These are phyloP conservation scores for Aphanomyces astaci DNA, from an alignment of 352 stramenopile species.

Conservation along the genomic window DNA sequence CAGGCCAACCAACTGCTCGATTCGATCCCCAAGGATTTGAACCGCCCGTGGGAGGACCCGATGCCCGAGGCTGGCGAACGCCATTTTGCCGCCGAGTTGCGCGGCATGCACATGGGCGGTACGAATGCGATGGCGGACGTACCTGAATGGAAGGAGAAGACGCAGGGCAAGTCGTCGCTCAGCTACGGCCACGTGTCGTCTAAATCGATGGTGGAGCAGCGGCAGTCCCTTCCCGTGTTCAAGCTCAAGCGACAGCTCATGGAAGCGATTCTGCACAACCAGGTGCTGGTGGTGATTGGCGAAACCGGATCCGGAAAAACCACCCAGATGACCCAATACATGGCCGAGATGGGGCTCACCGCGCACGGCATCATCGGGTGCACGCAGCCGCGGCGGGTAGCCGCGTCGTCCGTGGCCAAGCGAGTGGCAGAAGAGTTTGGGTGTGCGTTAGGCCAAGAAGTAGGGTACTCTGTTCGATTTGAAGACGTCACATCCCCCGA, in stretches of 20 bases:
- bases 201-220: slow-evolving; percentile 94
- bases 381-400: slow-evolving; percentile 97
- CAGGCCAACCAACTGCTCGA: slow-evolving; percentile 96
- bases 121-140: slow-evolving; percentile 86
- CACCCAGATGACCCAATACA: slow-evolving; percentile 99
- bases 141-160: slow-evolving; percentile 98
- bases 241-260: slow-evolving; percentile 95
- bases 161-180: slow-evolving; percentile 89
- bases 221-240: slow-evolving; percentile 94
- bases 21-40: slow-evolving; percentile 97
- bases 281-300: slow-evolving; percentile 97
- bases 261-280: slow-evolving; percentile 92
- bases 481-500: slow-evolving; percentile 79
- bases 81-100: slow-evolving; percentile 95
- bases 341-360: slow-evolving; percentile 96
- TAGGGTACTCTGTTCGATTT: slow-evolving; percentile 90
- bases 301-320: slow-evolving; percentile 99
- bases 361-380: slow-evolving; percentile 95
- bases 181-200: slow-evolving; percentile 95
- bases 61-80: slow-evolving; percentile 95
- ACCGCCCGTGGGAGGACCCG: slow-evolving; percentile 97
- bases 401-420: slow-evolving; percentile 95
- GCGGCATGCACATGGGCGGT: slow-evolving; percentile 85
- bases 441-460: slow-evolving; percentile 87
- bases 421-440: slow-evolving; percentile 96